Conservation (phyloP, 108 stramenopile species). For the Cyclotella kingstonii region DNA sequence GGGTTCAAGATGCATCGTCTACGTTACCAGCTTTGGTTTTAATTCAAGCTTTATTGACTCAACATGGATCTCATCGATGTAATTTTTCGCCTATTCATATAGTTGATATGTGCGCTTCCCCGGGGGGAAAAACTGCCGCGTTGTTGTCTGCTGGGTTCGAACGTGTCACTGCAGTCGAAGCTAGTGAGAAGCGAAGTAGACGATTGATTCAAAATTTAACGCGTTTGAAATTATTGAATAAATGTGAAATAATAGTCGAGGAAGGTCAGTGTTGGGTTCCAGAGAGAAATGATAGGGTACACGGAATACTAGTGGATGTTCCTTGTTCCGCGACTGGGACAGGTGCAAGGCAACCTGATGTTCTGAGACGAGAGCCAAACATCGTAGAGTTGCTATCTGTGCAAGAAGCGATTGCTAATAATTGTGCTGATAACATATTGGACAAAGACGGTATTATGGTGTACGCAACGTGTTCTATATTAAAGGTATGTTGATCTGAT, state of each 20-base stretch:
- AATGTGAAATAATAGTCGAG: constrained; percentile 56
- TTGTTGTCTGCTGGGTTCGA: constrained; percentile 82
- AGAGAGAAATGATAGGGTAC: constrained; percentile 9
- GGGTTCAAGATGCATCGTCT: constrained; percentile 82
- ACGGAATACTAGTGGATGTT: constrained; percentile 72
- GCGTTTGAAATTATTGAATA: constrained; percentile 46
- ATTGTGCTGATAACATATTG: constrained; percentile 67
- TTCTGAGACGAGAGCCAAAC: constrained; percentile 48
- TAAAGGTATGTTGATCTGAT: constrained; percentile 23
- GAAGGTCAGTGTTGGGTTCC: constrained; percentile 64
- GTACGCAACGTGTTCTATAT: constrained; percentile 79
- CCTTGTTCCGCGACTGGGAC: constrained; percentile 83
- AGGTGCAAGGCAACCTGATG: constrained; percentile 76
- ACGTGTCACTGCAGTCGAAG: constrained; percentile 72
- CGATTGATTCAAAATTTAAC: constrained; percentile 60
- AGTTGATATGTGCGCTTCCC: constrained; percentile 96
- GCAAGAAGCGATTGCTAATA: constrained; percentile 55
- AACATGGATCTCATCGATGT: constrained; percentile 13
- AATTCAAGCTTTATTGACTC: constrained; percentile 34
- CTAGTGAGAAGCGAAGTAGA: constrained; percentile 40
- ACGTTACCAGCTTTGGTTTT: constrained; percentile 73
- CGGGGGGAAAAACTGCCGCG: constrained; percentile 96
- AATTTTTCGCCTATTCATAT: constrained; percentile 52
- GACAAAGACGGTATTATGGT: constrained; percentile 64
- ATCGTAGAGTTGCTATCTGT: constrained; percentile 48